These are phyloP conservation scores for Oligophagozyma castellii DNA, from an alignment of 1,139 yeast species.

Conservation along the genomic window DNA sequence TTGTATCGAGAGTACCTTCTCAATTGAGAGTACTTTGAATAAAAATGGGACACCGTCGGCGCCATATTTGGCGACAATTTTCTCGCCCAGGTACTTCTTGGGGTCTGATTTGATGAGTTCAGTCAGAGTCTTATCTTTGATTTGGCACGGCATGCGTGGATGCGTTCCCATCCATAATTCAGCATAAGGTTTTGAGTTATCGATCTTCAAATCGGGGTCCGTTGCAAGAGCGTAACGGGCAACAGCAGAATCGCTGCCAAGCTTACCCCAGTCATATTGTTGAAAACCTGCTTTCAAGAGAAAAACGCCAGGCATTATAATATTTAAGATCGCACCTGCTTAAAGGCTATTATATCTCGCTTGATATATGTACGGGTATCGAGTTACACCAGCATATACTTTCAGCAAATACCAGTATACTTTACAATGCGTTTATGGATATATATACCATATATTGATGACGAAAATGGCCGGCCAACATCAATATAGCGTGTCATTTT, in stretches of 20 bases:
- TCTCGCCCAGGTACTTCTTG: slow-evolving; percentile 39
- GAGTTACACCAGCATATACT: too few species aligned
- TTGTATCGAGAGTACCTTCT: slow-evolving; percentile 86
- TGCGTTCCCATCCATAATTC: slow-evolving; percentile 99
- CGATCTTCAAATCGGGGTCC: slow-evolving; percentile 45
- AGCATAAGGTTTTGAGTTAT: slow-evolving; percentile 69
- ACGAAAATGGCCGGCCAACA: too few species aligned
- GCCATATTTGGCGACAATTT: slow-evolving; percentile 54
- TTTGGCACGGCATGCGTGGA: slow-evolving; percentile 75
- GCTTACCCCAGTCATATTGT: slow-evolving; percentile 77
- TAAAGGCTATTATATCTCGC: too few species aligned
- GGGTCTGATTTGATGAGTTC: slow-evolving; percentile 53
- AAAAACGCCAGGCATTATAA: slow-evolving; percentile 1
- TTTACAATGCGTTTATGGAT: too few species aligned
- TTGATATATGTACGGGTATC: too few species aligned
- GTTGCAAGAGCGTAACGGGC: slow-evolving; percentile 73
- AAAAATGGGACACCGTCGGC: slow-evolving; percentile 74
- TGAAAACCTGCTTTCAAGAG: slow-evolving; percentile 33
- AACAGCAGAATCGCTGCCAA: slow-evolving; percentile 74
- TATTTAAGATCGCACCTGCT: too few species aligned
- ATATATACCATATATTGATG: too few species aligned
- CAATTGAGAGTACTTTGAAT: slow-evolving; percentile 85
- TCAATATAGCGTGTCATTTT: too few species aligned
- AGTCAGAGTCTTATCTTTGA: slow-evolving; percentile 45
- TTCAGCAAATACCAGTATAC: too few species aligned